Base-by-base conservation (phyloP, 2,329 filamentous ascomycete genomes). In the Metarhizium guizhouense region DNA sequence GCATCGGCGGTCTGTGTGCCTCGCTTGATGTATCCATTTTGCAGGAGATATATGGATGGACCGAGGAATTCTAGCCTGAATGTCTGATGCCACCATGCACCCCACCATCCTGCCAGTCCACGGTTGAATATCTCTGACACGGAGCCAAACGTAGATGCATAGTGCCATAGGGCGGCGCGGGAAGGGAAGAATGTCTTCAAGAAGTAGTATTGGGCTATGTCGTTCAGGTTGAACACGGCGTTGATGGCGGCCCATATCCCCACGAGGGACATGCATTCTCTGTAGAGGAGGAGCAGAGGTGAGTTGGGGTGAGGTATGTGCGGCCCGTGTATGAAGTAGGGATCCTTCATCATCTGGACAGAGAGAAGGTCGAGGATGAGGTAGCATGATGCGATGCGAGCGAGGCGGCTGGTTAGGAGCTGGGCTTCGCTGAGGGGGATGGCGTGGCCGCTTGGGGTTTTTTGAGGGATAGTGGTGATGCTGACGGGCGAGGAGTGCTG, bases 31-130 rank as follows among this genome's bases (percentile, higher is more conserved):
- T 75, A 67, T 18, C 76, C 70, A 45, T 58, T 54, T 58, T 67
- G 61, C 8, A 70, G 67, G 55, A 86, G 62, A 63, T 74, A 81
- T 2, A 68, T 69, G 0, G 78, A 73, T 0, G 86, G 85, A 4
- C 83, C 79, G 43, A 81, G 72, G 65, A 93, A 91, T 2, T 82
- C 83, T 55, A 84, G 79, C 1, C 91, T 86, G 72, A 96, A 95
- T 3, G 86, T 85, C 70, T 96, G 92, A 69, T 97, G 93, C 93
- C 93, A 96, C 79, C 84, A 93, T 25, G 76, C 77, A 48, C 88
- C 85, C 93, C 93, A 97, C 71, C 86, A 87, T 1, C 91, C 92
- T 1, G 81, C 78, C 2, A 96, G 75, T 0, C 93, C 92, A 57
- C 82, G 76, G 58, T 90, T 82, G 11, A 85, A 70, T 2, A 92